These are phyloP conservation scores for Gnomoniopsis sp. DNA, from an alignment of 2,329 filamentous ascomycete genomes.

Conservation along the genomic window DNA sequence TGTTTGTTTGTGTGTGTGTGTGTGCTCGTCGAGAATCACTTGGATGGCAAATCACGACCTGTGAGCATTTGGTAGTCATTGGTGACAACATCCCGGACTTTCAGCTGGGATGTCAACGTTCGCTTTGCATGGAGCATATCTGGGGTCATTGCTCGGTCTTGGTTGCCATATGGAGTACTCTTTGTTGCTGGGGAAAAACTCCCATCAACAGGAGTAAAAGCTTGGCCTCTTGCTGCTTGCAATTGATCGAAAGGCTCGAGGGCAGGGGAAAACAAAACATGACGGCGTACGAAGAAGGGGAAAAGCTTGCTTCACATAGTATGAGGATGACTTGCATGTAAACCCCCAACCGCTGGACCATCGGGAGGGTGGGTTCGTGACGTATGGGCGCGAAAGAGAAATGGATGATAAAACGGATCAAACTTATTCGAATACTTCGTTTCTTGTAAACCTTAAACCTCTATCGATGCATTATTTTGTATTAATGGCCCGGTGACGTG, in stretches of 20 bases:
- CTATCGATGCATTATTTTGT: neutral
- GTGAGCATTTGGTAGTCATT: neutral
- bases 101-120: neutral
- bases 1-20: too few relatives aligned
- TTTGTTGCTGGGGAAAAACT: neutral
- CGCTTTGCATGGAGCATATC: slow-evolving; percentile 10
- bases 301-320: neutral
- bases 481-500: neutral
- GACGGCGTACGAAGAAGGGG: neutral
- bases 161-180: slow-evolving; percentile 8
- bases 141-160: neutral
- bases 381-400: neutral
- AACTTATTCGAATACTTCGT: neutral
- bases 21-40: neutral
- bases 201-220: neutral
- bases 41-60: neutral
- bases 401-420: neutral
- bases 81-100: neutral
- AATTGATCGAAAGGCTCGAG: neutral
- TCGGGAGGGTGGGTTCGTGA: neutral
- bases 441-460: slow-evolving; percentile 11
- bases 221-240: neutral
- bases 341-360: slow-evolving; percentile 2
- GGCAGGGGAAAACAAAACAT: slow-evolving; percentile 4
- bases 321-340: slow-evolving; percentile 5